These are phyloP conservation scores for Spathaspora sp. DNA, from an alignment of 1,139 yeast species.

Conservation along the genomic window DNA sequence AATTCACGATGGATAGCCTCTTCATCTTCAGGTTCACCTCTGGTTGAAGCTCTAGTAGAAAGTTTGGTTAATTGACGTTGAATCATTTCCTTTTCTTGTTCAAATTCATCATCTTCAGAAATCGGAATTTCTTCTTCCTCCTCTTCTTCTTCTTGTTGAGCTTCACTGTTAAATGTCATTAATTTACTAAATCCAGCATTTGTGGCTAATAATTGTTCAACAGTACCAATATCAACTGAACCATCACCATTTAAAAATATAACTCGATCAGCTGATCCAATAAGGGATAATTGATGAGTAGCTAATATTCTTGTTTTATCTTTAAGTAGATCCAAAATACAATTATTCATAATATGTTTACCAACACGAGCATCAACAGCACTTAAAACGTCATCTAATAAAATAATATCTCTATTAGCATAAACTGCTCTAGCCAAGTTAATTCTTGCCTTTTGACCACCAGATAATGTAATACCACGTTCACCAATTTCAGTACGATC, in stretches of 20 bases:
- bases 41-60: constrained; percentile 1
- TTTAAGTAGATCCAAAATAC: constrained; percentile 34
- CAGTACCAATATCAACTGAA: constrained; percentile 34
- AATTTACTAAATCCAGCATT: constrained; percentile 49
- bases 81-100: constrained; percentile 21
- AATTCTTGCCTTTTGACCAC: constrained; percentile 51
- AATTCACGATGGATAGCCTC: constrained; percentile 19
- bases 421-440: constrained; percentile 49
- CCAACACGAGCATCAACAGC: constrained; percentile 55
- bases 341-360: constrained; percentile 40
- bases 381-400: constrained; percentile 47
- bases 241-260: constrained; percentile 48
- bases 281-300: constrained; percentile 46
- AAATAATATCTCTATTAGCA: constrained; percentile 36
- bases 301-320: constrained; percentile 45
- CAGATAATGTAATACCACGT: constrained; percentile 48
- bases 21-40: constrained; percentile 19
- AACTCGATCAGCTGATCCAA: constrained; percentile 40
- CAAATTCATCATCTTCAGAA: constrained; percentile 17
- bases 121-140: constrained; percentile 19
- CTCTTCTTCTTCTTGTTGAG: constrained; percentile 24
- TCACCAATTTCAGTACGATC: constrained; percentile 50
- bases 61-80: constrained; percentile 18
- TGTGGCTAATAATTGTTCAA: constrained; percentile 32
- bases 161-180: constrained; percentile 41